Evolutionary conservation across 192 early-diverging fungal genomes (phyloP), one percentile per base, ranked within the genome.

Genomic region (Paraglomus brasilianum): DNA sequence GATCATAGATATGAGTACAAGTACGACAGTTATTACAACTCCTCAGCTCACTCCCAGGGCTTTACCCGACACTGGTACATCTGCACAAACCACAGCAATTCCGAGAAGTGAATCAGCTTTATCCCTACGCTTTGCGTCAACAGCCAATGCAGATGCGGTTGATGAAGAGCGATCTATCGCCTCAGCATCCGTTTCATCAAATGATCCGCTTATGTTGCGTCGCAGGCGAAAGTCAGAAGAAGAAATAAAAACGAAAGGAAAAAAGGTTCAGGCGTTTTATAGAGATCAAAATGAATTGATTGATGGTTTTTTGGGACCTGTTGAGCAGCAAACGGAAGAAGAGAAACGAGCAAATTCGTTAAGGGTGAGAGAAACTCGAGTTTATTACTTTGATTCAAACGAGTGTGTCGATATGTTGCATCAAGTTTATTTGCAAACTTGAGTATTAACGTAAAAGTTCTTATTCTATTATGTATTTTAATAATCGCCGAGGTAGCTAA

Each of bases 261-360:
- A 80, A 40, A 77, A 82, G 59, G 72, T 91, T n/a, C 79, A 77
- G 42, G 74, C 80, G 22, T 96, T 93, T 69, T 96, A 96, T 75
- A 70, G 87, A 56, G 73, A 81, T 41, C 94, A 96, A 70, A 94
- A 96, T 70, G 85, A 91, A 50, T 80, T 89, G 46, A 95, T 95
- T 72, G 81, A 91, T 53, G 80, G 83, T 53, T 84, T 93, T 46
- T 74, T 95, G 41, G 76, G 80, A 8, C 85, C 89, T 21, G 66
- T 77, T 22, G 74, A 73, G 19, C 56, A 76, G 47, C 52, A 72
- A 69, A 71, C 66, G 62, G 67, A 55, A 41, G 71, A 83, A 59
- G 77, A 83, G 40, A 53, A 72, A 11, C 74, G 79, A 48, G 66
- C 67, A 19, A 63, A 55, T 14, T 65, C 80, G 53, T 61, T 73